Evolutionary conservation across 2,329 filamentous ascomycete species (phyloP).

Genomic region (Curvularia spicifera): DNA sequence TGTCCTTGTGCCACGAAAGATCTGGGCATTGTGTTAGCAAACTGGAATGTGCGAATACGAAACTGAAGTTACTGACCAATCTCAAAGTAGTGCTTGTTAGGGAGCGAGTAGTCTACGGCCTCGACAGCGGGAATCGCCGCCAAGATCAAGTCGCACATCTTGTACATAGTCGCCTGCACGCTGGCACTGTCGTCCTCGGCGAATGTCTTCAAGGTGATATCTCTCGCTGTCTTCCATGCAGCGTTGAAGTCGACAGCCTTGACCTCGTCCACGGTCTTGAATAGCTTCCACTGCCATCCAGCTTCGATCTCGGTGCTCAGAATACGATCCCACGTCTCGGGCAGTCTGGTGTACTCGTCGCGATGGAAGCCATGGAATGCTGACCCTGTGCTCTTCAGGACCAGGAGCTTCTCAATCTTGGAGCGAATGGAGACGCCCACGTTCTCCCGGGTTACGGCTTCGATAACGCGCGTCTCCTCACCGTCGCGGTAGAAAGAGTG

Average conservation of each 20-base stretch:
- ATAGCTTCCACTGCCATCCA: conserved; percentile 82
- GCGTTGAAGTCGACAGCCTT: conserved; percentile 73
- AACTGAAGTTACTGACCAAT: conserved; percentile 67
- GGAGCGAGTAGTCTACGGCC: conserved; percentile 80
- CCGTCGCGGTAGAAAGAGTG: conserved; percentile 94
- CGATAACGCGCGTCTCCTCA: conserved; percentile 82
- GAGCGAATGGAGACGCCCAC: conserved; percentile 78
- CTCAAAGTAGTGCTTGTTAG: conserved; percentile 99
- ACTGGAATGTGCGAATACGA: not conserved
- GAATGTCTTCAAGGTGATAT: conserved; percentile 89
- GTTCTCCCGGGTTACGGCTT: conserved; percentile 70
- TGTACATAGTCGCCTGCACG: conserved; percentile 98
- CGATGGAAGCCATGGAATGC: conserved; percentile 94
- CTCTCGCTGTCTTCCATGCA: conserved; percentile 77
- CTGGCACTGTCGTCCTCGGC: conserved; percentile 89
- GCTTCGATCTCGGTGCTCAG: conserved; percentile 91
- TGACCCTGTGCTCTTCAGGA: conserved; percentile 95
- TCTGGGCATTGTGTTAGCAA: conserved; percentile 61
- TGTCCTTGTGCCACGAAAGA: conserved; percentile 92
- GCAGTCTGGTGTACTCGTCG: conserved; percentile 90
- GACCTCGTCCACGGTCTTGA: conserved; percentile 71
- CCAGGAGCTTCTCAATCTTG: conserved; percentile 79
- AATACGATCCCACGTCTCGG: conserved; percentile 93
- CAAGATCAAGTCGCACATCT: conserved; percentile 91
- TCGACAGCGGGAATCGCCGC: conserved; percentile 73